Conservation (phyloP, 768 basidiomycete genomes). For the Hydnomerulius pinastri region DNA sequence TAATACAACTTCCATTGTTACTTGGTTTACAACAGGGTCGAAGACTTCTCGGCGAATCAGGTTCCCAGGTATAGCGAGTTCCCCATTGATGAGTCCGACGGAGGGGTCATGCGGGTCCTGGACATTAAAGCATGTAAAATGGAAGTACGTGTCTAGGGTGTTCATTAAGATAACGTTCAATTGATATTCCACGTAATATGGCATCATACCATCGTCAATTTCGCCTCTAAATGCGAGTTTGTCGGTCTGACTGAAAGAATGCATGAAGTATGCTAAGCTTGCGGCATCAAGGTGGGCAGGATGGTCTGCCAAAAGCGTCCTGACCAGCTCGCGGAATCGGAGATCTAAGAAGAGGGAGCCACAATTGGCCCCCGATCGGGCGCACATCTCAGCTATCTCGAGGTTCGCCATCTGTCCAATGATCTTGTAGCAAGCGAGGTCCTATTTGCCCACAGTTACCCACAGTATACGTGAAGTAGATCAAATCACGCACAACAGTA, state of each 20-base stretch:
- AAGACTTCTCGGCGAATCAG: slow-evolving; percentile 82
- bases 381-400: slow-evolving; percentile 92
- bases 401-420: slow-evolving; percentile 77
- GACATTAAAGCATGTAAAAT: slow-evolving; percentile 89
- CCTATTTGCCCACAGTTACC: slow-evolving; percentile 21
- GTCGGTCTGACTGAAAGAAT: slow-evolving; percentile 86
- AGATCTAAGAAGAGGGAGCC: slow-evolving; percentile 88
- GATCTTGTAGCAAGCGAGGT: slow-evolving; percentile 68
- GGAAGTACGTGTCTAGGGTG: slow-evolving; percentile 71
- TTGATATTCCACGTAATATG: not conserved
- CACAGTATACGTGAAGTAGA: not conserved
- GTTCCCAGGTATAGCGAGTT: slow-evolving; percentile 80
- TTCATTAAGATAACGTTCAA: slow-evolving; percentile 14
- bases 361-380: slow-evolving; percentile 84
- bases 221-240: slow-evolving; percentile 77
- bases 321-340: slow-evolving; percentile 80
- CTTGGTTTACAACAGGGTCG: slow-evolving; percentile 83
- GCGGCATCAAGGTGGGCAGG: slow-evolving; percentile 82
- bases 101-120: slow-evolving; percentile 79
- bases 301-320: slow-evolving; percentile 76
- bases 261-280: slow-evolving; percentile 86
- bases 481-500: slow-evolving; percentile 53
- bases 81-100: slow-evolving; percentile 81
- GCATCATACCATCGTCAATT: slow-evolving; percentile 66
- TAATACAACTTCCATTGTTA: slow-evolving; percentile 32